Conservation (phyloP, 768 basidiomycete genomes). For the Lanmaoa rubissima region DNA sequence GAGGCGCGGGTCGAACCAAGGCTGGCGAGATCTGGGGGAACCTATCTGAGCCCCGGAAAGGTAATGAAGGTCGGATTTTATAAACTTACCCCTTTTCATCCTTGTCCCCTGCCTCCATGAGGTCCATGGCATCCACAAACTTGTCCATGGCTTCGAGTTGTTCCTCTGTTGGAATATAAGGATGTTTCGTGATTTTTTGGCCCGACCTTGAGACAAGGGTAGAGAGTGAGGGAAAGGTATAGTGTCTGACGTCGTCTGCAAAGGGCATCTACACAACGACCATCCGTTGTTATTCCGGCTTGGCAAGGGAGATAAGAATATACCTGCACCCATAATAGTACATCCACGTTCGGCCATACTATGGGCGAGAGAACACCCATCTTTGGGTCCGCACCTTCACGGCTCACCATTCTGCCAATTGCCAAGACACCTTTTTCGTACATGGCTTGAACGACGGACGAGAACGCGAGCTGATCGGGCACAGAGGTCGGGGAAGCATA, state of each 20-base stretch:
- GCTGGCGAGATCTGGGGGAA: constrained; percentile 47
- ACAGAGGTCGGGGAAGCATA: constrained; percentile 71
- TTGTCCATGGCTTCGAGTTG: constrained; percentile 82
- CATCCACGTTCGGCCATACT: constrained; percentile 67
- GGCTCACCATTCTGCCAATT: constrained; percentile 79
- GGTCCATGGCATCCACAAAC: constrained; percentile 87
- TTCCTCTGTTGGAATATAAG: constrained; percentile 75
- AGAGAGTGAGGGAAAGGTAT: constrained; percentile 80
- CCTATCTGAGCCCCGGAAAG: constrained; percentile 1
- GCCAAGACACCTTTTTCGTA: constrained; percentile 59
- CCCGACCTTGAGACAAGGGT: constrained; percentile 74
- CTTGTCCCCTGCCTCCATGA: constrained; percentile 72
- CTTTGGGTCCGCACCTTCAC: constrained; percentile 73
- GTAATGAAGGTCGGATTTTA: not conserved
- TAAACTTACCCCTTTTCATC: constrained; percentile 67
- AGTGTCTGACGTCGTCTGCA: constrained; percentile 89
- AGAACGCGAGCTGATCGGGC: constrained; percentile 79
- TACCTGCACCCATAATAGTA: constrained; percentile 82
- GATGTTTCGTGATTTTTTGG: constrained; percentile 68
- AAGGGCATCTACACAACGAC: constrained; percentile 75
- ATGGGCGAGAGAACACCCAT: constrained; percentile 77
- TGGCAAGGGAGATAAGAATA: constrained; percentile 9
- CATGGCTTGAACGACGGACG: constrained; percentile 87
- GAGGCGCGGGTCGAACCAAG: constrained; percentile 76
- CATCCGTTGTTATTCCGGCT: not conserved